These are phyloP conservation scores for Kingdonia uniflora DNA, from an alignment of 164 flowering plant genomes.

Conservation along the genomic window DNA sequence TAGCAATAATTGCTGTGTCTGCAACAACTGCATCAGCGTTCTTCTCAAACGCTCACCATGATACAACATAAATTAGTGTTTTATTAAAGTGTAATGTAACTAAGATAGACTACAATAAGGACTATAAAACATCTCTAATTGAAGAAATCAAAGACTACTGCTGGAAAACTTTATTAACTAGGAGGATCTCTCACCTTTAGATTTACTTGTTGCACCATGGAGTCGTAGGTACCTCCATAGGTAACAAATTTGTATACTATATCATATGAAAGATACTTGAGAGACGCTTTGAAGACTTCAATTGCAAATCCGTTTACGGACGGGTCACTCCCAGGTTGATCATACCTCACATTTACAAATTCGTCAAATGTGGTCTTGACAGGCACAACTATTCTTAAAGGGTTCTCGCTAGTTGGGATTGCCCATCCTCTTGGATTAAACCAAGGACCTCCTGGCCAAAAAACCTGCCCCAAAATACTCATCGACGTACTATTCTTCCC, in stretches of 20 bases:
- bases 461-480: conserved; percentile 13
- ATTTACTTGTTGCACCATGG: conserved; percentile 11
- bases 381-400: conserved; percentile 22
- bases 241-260: conserved; percentile 11
- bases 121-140: too few species aligned
- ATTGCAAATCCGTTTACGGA: conserved; percentile 12
- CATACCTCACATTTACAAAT: conserved; percentile 9
- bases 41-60: conserved; percentile 15
- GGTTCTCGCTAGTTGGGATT: conserved; percentile 7
- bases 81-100: too few species aligned
- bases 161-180: not conserved
- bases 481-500: conserved; percentile 10
- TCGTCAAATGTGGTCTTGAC: conserved; percentile 4
- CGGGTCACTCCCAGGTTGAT: not conserved
- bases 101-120: too few species aligned
- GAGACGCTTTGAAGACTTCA: conserved; percentile 15
- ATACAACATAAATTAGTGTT: not conserved
- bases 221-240: conserved; percentile 11
- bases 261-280: conserved; percentile 7
- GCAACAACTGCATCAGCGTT: conserved; percentile 31
- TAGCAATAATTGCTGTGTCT: conserved; percentile 22
- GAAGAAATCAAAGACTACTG: too few species aligned
- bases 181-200: conserved; percentile 1
- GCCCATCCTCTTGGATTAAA: conserved; percentile 28
- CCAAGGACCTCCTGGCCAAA: conserved; percentile 29